Evolutionary conservation across 768 basidiomycete genomes (phyloP), one percentile per base, ranked within the genome.

Genomic region (Daedalea quercina): DNA sequence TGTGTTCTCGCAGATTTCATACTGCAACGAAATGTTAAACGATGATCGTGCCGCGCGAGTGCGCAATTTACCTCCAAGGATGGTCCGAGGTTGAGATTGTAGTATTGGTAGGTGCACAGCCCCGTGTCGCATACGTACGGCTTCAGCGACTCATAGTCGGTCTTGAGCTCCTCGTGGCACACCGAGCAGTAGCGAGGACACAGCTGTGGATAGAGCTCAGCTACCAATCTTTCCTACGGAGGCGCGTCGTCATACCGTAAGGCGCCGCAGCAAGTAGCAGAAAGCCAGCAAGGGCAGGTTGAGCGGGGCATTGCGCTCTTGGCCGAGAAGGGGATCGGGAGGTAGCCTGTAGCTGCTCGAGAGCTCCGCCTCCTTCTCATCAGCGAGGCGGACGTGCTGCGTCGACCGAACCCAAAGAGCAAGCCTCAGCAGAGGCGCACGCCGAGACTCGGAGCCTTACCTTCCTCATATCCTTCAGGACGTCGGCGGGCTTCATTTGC

Each of bases 171-270:
- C 57, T 78, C 78, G 60, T 85, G 85, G 66, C 87, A 87, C n/a
- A 85, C 82, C n/a, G 85, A 72, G 58, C 87, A 89, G 65, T 80
- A 85, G 20, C 79, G 73, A 0, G 82, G 79, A 58, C 84, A 87
- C 20, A 87, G 71, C 81, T 85, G 54, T 35, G 49, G 26, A 50
- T 22, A 9, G 45, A 11, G 31, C 46, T 22, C 44, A 23, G 9
- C 12, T 40, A 17, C 40, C 24, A 24, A 9, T 13, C 19, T 17
- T 15, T 41, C 52, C 13, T 44, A 11, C 7, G 12, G 24, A 1
- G 7, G n/a, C 0, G 31, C 11, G 28, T 11, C n/a, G 13, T 64
- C 73, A 51, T 57, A 84, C 84, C 53, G 78, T 73, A 35, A 87
- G 69, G 15, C 86, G 77, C 17, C 87, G 76, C 19, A 88, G 56